Evolutionary conservation across 1,139 yeast genomes (phyloP), one percentile per base, ranked within the genome.

Genomic region (Candida sanyaensis): DNA sequence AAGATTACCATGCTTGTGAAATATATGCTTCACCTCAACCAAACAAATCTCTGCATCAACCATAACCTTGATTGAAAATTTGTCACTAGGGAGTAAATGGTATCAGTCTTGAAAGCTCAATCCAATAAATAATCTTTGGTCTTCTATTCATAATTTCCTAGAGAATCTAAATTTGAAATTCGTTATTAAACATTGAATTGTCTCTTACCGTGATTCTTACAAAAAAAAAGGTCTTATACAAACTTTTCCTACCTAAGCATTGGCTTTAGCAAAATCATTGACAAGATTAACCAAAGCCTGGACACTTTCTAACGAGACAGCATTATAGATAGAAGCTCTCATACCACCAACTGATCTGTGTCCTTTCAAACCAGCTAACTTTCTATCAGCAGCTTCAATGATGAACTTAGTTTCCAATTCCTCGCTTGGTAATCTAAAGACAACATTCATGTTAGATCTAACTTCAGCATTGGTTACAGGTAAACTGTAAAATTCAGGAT

Each of bases 261-360:
- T 50, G n/a, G 44, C 45, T 41, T 47, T 61, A 41, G 87, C 96
- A 70, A 91, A 93, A 43, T 80, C 76, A 27, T 74, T 69, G 45
- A 90, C 73, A 60, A 81, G 88, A 33, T 76, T 70, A 36, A 77
- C 84, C 57, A 91, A 75, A 45, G 73, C 62, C 51, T 84, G 74
- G 27, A 86, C 86, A 56, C 93, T 83, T 42, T 78, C 75, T 45
- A 82, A 72, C 8, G 84, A 65, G 41, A 93, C 88, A 11, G 98
- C 97, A 62, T 93, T 93, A 67, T 93, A 89, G 49, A 91, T 75
- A 11, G 97, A 91, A 21, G 96, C 93, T 68, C 99, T 86, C 71
- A 92, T 87, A 36, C 99, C 99, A 42, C 98, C 98, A 42, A 93
- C 98, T 8, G 97, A 88, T 66, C 99, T 82, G 66, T 93, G 98